Evolutionary conservation across 2,329 filamentous ascomycete species (phyloP).

Genomic region (Mariannaea elegans): DNA sequence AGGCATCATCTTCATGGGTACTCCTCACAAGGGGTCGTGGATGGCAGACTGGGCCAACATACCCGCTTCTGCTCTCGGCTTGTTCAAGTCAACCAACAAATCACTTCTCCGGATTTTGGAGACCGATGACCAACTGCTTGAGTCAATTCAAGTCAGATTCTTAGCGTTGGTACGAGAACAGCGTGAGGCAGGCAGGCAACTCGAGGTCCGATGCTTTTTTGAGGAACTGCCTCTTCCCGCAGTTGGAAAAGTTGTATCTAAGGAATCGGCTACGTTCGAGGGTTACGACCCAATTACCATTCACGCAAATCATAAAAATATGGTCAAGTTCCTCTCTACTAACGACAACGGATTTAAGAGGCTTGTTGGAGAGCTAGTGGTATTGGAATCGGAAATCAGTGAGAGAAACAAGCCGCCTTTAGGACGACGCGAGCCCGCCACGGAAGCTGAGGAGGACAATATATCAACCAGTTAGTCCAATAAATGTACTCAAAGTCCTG

Average conservation of each 20-base stretch:
- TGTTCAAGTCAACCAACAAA: conserved; percentile 45
- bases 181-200: conserved; percentile 16
- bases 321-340: conserved; percentile 43
- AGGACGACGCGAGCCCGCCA: no score
- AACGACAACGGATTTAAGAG: conserved; percentile 43
- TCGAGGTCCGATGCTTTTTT: conserved; percentile 46
- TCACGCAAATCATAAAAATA: conserved; percentile 44
- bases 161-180: conserved; percentile 38
- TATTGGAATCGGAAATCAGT: conserved; percentile 11
- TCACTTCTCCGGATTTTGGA: conserved; percentile 40
- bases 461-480: no score
- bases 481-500: no score
- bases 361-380: conserved; percentile 30
- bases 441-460: no score
- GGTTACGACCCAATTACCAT: conserved; percentile 41
- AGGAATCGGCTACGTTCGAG: conserved; percentile 43
- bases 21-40: conserved; percentile 47
- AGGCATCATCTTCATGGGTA: conserved; percentile 51
- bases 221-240: conserved; percentile 44
- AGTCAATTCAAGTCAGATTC: conserved; percentile 39
- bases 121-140: conserved; percentile 35
- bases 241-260: conserved; percentile 37
- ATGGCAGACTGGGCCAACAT: conserved; percentile 46
- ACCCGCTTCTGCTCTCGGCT: conserved; percentile 39
- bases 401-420: no score